Conservation (phyloP, 257 asterid genomes). For the Striga asiatica region DNA sequence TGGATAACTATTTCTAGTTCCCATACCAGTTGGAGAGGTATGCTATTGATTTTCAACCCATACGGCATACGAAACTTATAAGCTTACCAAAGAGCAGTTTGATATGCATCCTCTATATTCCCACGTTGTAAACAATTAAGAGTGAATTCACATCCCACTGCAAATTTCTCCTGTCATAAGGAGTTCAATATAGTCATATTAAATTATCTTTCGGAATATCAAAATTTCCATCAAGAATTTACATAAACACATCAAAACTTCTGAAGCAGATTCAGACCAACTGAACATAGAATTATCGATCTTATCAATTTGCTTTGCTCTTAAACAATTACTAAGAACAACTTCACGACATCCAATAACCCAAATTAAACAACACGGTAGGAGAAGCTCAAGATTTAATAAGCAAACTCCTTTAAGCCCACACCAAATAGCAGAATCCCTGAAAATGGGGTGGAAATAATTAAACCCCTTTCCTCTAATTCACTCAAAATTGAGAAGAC, state of each 20-base stretch:
- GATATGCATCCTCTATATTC: conserved; percentile 35
- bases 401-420: too few species aligned
- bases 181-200: conserved; percentile 7
- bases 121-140: conserved; percentile 43
- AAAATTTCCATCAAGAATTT: neutral
- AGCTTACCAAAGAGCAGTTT: conserved; percentile 45
- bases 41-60: neutral
- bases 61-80: conserved; percentile 1
- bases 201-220: neutral
- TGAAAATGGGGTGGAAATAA: too few species aligned
- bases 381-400: too few species aligned
- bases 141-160: conserved; percentile 53
- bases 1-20: neutral
- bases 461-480: too few species aligned
- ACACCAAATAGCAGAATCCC: too few species aligned
- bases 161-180: conserved; percentile 45
- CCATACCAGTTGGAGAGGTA: neutral
- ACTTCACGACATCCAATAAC: too few species aligned
- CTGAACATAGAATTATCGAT: neutral
- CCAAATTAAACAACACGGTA: too few species aligned
- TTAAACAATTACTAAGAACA: too few species aligned
- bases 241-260: neutral
- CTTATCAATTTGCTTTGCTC: too few species aligned
- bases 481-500: too few species aligned
- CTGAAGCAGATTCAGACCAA: conserved; percentile 1